phyloP scores from a whole-genome alignment of 106 monocot genomes.

The Phalaenopsis aphrodite region DNA sequence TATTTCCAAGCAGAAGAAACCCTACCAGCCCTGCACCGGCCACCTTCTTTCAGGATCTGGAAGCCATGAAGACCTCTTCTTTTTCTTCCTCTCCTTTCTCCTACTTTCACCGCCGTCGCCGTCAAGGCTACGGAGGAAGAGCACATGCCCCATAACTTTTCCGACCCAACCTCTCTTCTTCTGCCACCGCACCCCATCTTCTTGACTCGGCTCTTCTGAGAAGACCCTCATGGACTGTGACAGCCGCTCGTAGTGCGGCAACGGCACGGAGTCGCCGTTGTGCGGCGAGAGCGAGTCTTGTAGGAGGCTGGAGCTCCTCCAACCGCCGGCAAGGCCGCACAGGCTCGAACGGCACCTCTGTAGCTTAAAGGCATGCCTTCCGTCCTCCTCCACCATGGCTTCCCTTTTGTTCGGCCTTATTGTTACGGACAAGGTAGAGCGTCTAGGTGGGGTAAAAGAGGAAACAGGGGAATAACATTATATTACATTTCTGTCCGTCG shows the following conservation, averaged over 20 bases:
- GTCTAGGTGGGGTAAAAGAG: not conserved
- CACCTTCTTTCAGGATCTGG: constrained; percentile 24
- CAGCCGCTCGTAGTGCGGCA: constrained; percentile 13
- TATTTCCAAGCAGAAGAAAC: too few species aligned
- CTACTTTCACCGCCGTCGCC: not conserved
- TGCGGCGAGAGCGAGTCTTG: constrained; percentile 6
- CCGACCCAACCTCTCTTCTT: not conserved
- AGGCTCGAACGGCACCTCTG: constrained; percentile 6
- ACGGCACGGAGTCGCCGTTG: not conserved
- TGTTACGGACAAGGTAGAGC: not conserved
- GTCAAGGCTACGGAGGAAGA: not conserved
- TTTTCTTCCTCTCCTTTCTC: not conserved
- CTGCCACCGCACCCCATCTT: too few species aligned
- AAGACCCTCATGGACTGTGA: constrained; percentile 16
- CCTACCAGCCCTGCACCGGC: constrained; percentile 52
- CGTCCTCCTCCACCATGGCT: not conserved
- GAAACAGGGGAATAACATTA: not conserved
- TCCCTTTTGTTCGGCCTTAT: not conserved
- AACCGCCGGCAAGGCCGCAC: not conserved
- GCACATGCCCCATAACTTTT: not conserved
- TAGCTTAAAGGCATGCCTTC: not conserved
- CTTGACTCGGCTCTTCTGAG: not conserved
- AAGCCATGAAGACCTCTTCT: constrained; percentile 6
- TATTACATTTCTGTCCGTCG: not conserved
- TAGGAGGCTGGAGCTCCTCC: constrained; percentile 11